Base-by-base conservation (phyloP, 106 monocot species). In the Platanthera zijinensis region DNA sequence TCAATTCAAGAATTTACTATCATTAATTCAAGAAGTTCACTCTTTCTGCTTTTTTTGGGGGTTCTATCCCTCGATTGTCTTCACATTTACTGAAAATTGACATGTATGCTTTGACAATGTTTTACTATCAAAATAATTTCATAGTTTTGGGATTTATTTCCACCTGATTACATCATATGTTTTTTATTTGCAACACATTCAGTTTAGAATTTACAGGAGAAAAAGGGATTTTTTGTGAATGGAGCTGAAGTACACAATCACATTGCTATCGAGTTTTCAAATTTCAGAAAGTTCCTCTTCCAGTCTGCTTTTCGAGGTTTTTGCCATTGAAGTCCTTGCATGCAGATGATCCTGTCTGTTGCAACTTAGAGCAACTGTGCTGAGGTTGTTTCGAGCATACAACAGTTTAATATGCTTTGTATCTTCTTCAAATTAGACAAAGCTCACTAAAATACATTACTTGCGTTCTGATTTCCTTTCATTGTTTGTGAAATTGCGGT, bases 301-400 rank as follows among this genome's bases (percentile, higher is more conserved):
- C 1, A 53, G 22, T 47, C 51, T 71, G 46, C 48, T 67, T 14
- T 39, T 68, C 21, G 48, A 70, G 30, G 53, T 59, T 49, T 30
- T 84, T 5, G 46, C 39, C 15, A 51, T 72, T 53, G 25, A 64
- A 46, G 49, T 78, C 49, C 13, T 71, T 71, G 39, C 54, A 72
- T 62, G 72, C 66, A 77, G 80, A 86, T 86, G 81, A 84, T 72
- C 54, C 21, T 79, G 32, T 11, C 76, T 57, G 71, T 74, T 69
- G 52, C 78, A 81, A 53, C 78, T 76, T 76, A 22, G 17, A 47
- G 75, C 69, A 63, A 79, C 73, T 85, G 57, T 49, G 66, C 28
- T 76, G 61, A 83, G 75, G 48, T 87, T 85, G 80, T 75, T 83
- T 82, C 76, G 52, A 81, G 74, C 88, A 82, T 83, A 64, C 28